Conservation (phyloP, 805 yeast species). For the Ogataea parapolymorpha region DNA sequence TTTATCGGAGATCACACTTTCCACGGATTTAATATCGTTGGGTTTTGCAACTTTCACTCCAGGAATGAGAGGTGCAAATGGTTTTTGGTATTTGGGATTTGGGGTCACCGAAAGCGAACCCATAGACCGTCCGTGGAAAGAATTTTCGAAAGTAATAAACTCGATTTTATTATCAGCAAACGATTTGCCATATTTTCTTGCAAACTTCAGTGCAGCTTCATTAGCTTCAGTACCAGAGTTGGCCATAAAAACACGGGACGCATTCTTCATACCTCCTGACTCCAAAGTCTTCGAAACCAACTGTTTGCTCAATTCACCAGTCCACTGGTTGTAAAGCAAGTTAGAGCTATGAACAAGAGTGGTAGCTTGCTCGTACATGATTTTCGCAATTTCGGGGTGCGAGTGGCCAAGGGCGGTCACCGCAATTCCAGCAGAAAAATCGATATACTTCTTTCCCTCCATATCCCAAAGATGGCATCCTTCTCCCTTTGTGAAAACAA, state of each 20-base stretch:
- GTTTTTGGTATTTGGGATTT: constrained; percentile 87
- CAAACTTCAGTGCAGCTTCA: constrained; percentile 59
- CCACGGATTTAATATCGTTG: constrained; percentile 57
- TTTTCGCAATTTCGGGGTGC: constrained; percentile 66
- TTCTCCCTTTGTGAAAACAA: constrained; percentile 75
- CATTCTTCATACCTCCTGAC: constrained; percentile 78
- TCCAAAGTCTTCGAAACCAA: constrained; percentile 65
- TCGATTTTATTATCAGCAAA: constrained; percentile 58
- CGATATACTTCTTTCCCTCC: constrained; percentile 74
- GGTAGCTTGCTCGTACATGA: constrained; percentile 67
- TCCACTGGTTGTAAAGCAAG: constrained; percentile 78
- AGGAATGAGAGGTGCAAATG: constrained; percentile 89
- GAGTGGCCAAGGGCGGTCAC: constrained; percentile 94
- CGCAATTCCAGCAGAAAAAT: constrained; percentile 95
- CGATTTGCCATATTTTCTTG: constrained; percentile 72
- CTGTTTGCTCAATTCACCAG: constrained; percentile 72
- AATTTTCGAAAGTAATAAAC: constrained; percentile 79
- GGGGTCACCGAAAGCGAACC: constrained; percentile 93
- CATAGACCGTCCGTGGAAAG: constrained; percentile 94
- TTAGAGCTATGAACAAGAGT: constrained; percentile 83
- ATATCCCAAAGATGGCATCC: constrained; percentile 82
- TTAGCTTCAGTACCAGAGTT: constrained; percentile 61
- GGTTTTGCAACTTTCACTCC: constrained; percentile 72
- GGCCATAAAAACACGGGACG: constrained; percentile 65
- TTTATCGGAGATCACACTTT: constrained; percentile 51